Evolutionary conservation across 768 basidiomycete genomes (phyloP).

Genomic region (Auriscalpium orientale): DNA sequence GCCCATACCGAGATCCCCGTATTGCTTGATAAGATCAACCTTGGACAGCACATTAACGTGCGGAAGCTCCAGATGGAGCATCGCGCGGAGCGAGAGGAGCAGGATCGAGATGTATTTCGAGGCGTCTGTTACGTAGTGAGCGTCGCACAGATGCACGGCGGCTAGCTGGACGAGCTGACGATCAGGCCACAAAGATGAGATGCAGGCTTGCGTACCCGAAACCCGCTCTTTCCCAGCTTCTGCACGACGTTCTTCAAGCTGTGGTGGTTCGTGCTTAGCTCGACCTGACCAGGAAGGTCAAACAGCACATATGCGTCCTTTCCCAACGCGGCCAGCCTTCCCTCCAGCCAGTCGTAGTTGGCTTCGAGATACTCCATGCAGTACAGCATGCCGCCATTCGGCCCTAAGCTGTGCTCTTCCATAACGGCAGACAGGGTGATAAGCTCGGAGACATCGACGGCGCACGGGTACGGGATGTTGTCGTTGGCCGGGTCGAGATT

Average conservation of each 20-base stretch:
- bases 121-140: conserved; percentile 94
- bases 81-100: conserved; percentile 85
- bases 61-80: conserved; percentile 98
- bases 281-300: conserved; percentile 96
- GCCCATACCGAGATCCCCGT: conserved; percentile 80
- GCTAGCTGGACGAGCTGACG: conserved; percentile 6
- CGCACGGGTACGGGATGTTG: conserved; percentile 84
- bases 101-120: conserved; percentile 92
- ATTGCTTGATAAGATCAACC: conserved; percentile 82
- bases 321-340: conserved; percentile 53
- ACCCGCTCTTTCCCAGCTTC: conserved; percentile 63
- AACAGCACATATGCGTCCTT: conserved; percentile 84
- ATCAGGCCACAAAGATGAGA: neutral
- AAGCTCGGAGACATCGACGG: conserved; percentile 75
- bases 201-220: conserved; percentile 57
- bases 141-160: conserved; percentile 89
- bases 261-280: conserved; percentile 92
- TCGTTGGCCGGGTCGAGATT: conserved; percentile 93
- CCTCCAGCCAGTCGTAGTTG: conserved; percentile 89
- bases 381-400: conserved; percentile 94
- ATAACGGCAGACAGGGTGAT: conserved; percentile 87
- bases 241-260: conserved; percentile 70
- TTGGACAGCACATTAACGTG: conserved; percentile 97
- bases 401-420: conserved; percentile 77
- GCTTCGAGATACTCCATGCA: conserved; percentile 70